Percentiles rank a stretch among this genome's conserved stretches.
Evolutionary conservation across 2,329 filamentous ascomycete genomes (phyloP).

Genomic region (Diaporthe batatas): DNA sequence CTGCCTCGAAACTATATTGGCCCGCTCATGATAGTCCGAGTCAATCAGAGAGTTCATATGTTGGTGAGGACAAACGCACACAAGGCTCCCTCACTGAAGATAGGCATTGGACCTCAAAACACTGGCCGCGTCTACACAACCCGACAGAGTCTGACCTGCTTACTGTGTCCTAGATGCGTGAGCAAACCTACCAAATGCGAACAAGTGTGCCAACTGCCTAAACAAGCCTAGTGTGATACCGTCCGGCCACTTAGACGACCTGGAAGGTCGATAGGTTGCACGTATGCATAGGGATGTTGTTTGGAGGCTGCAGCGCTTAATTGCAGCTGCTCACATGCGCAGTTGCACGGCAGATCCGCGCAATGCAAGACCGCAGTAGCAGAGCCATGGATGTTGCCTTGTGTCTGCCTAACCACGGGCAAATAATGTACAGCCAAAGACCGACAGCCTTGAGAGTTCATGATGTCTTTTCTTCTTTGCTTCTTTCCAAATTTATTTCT

Average conservation of each 20-base stretch:
- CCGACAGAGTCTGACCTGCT: neutral
- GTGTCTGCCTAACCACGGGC: conserved; percentile 12
- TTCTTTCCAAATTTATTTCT: too few species aligned
- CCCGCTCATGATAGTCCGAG: neutral
- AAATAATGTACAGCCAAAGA: neutral
- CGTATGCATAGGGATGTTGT: neutral
- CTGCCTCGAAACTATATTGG: neutral
- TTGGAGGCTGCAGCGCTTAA: conserved; percentile 6
- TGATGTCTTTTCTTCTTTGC: neutral
- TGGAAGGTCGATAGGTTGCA: neutral
- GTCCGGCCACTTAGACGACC: neutral
- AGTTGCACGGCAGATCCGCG: conserved; percentile 11
- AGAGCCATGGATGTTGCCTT: conserved; percentile 11
- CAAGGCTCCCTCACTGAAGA: neutral
- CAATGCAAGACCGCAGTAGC: neutral
- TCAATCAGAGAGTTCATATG: neutral
- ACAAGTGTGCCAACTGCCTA: conserved; percentile 7
- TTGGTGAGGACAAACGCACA: neutral
- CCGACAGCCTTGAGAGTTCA: neutral
- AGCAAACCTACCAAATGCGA: neutral
- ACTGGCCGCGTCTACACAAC: too few species aligned
- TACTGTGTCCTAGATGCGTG: neutral
- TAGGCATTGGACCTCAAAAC: neutral
- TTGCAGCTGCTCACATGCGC: neutral
- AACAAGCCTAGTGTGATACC: neutral